phyloP scores from a whole-genome alignment of 495 filamentous ascomycete genomes.

The Daldinia childiae region DNA sequence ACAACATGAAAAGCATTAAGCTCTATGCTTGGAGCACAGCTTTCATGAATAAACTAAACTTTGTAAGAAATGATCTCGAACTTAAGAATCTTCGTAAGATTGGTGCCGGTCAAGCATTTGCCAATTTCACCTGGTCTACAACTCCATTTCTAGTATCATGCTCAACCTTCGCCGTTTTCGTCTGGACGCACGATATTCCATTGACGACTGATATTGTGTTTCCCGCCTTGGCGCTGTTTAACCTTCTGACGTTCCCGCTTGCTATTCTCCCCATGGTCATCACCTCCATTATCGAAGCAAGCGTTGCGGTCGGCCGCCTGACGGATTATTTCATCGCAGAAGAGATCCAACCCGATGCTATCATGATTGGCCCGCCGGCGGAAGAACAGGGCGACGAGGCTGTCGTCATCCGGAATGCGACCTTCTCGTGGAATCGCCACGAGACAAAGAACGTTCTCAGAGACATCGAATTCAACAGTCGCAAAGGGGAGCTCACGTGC shows the following conservation, averaged over 20 bases:
- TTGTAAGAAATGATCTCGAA: slow-evolving; percentile 94
- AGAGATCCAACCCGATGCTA: slow-evolving; percentile 88
- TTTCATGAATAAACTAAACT: slow-evolving; percentile 96
- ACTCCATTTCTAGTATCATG: slow-evolving; percentile 98
- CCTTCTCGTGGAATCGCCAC: slow-evolving; percentile 94
- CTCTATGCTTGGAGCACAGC: slow-evolving; percentile 97
- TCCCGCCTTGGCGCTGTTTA: slow-evolving; percentile 88
- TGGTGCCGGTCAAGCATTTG: slow-evolving; percentile 89
- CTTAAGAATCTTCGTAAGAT: slow-evolving; percentile 95
- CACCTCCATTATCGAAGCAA: slow-evolving; percentile 94
- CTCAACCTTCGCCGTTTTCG: slow-evolving; percentile 94
- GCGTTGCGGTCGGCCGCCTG: slow-evolving; percentile 86
- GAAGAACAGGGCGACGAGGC: slow-evolving; percentile 82
- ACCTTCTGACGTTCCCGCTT: slow-evolving; percentile 93
- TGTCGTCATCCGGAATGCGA: slow-evolving; percentile 80
- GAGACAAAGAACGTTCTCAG: slow-evolving; percentile 61
- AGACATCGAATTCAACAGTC: slow-evolving; percentile 85
- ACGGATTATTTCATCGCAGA: slow-evolving; percentile 88
- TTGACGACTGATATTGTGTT: slow-evolving; percentile 96
- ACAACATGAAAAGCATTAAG: slow-evolving; percentile 99
- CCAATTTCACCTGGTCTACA: slow-evolving; percentile 99
- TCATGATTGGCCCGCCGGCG: slow-evolving; percentile 72
- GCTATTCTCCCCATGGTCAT: slow-evolving; percentile 97
- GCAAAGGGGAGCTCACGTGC: slow-evolving; percentile 91
- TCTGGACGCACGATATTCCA: slow-evolving; percentile 79